Evolutionary conservation across 441 rosid genomes (phyloP), one percentile per base, ranked within the genome.

Genomic region (Corymbia calophylla): DNA sequence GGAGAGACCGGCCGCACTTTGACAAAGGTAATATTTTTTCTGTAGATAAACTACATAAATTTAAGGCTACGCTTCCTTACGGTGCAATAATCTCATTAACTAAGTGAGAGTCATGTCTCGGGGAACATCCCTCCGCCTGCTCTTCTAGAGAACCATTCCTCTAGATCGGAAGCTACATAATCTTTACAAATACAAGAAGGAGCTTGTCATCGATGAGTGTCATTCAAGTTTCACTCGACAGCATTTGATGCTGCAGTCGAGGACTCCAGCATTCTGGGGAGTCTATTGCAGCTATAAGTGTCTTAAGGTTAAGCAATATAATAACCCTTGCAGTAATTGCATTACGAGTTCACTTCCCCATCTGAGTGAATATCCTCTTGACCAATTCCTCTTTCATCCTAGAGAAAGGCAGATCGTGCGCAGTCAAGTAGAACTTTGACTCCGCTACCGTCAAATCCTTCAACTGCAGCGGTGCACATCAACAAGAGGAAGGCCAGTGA

Each of bases 331-430:
- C 66, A 64, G 8, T n/a, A 64, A 64, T 70, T 35, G 39, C 17
- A 21, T 86, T 55, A 54, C 49, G 15, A 86, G 64, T 60, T 94
- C 92, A 95, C 92, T 93, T 95, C 87, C 97, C 93, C 95, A 97
- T 87, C 90, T 96, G 97, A 89, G 93, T 93, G 89, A 96, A 89
- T 91, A 98, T 96, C 92, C 98, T 93, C 93, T 88, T 90, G 90
- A 96, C 91, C 90, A 97, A 90, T 90, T 90, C 93, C 88, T 96
- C 98, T 91, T 97, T 98, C 95, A 94, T 97, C 82, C 99, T 99
- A 12, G 92, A 8, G 62, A 95, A 80, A 9, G 97, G 93, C 87
- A 97, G 98, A 87, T 91, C 86, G 91, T 96, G 93, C 11, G 95
- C 97, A 5, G 90, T 92, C 94, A 97, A 92, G 93, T 97, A 95